Conservation (phyloP, 1,284 basidiomycete species). For the Ustilago cynodontis region DNA sequence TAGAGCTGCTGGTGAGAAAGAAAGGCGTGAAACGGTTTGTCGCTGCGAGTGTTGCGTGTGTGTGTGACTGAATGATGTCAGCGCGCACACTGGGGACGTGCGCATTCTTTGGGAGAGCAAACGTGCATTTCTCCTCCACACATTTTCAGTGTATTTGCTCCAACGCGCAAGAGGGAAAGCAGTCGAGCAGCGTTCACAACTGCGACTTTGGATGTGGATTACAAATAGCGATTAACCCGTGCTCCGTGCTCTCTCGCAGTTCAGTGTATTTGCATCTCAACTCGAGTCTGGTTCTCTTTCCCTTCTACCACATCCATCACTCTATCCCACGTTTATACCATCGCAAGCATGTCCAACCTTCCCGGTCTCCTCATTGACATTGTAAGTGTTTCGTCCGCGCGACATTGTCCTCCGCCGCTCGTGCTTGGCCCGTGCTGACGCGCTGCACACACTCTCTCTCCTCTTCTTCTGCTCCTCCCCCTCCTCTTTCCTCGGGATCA, state of each 20-base stretch:
- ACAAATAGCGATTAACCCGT: background rate
- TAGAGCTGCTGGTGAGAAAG: too few relatives aligned
- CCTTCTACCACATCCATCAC: conserved; percentile 18
- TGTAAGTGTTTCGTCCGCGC: conserved; percentile 27
- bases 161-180: too few relatives aligned
- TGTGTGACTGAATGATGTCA: background rate
- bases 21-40: background rate
- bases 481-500: background rate
- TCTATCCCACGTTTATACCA: background rate
- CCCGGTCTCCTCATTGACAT: conserved; percentile 56
- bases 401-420: too few relatives aligned
- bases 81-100: background rate
- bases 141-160: background rate
- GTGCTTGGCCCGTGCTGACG: background rate
- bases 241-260: background rate
- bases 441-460: too few relatives aligned
- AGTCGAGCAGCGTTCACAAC: too few relatives aligned
- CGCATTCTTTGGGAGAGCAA: background rate
- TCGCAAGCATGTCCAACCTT: conserved; percentile 51
- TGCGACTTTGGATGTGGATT: too few relatives aligned
- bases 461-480: background rate
- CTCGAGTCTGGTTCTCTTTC: background rate
- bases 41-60: too few relatives aligned
- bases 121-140: conserved; percentile 2
- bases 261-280: background rate